A percentile compares a stretch with the other conserved stretches of the same genome.
Evolutionary conservation across 257 asterid species (phyloP).

Genomic region (Capsicum baccatum): DNA sequence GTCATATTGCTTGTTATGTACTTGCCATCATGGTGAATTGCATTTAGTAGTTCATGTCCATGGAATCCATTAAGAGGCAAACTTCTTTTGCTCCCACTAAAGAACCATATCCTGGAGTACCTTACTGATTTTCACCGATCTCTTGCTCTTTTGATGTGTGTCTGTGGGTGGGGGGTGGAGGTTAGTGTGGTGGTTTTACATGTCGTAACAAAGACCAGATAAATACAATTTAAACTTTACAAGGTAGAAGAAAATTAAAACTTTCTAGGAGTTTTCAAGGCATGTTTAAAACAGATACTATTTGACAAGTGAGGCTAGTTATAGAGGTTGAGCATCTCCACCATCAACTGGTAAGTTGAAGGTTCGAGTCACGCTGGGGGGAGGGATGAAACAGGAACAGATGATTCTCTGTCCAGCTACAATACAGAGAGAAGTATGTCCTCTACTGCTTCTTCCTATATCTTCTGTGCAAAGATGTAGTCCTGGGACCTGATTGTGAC

Average conservation of each 20-base stretch:
- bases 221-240: not conserved
- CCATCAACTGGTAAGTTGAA: not conserved
- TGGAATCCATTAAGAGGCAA: constrained; percentile 1
- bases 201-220: constrained; percentile 1
- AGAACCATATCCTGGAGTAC: not conserved
- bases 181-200: not conserved
- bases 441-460: not conserved
- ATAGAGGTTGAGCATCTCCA: not conserved
- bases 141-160: not conserved
- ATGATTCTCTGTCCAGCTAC: not conserved
- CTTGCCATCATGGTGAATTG: not conserved
- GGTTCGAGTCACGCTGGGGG: not conserved
- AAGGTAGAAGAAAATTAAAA: not conserved
- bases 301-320: not conserved
- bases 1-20: not conserved
- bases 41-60: constrained; percentile 10
- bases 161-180: not conserved
- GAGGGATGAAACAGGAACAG: not conserved
- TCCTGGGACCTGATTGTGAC: not conserved
- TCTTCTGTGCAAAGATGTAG: not conserved
- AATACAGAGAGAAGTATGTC: not conserved
- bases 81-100: not conserved
- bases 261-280: not conserved
- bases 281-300: not conserved
- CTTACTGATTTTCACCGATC: not conserved